Evolutionary conservation across 2,329 filamentous ascomycete species (phyloP).

Genomic region (Sphaceloma murrayae): DNA sequence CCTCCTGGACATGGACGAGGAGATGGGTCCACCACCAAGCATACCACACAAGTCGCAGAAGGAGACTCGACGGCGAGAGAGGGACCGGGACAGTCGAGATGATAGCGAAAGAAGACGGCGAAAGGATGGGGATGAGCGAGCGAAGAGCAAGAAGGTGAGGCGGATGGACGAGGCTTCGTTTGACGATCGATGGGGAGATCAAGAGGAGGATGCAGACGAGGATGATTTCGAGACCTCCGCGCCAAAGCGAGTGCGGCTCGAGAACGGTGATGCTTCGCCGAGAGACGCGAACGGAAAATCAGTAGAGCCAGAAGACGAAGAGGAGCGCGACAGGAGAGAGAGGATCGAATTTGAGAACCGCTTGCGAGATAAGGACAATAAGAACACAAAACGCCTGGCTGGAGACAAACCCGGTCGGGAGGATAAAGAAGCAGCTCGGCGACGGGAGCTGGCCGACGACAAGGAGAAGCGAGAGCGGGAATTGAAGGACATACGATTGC

Average conservation of each 20-base stretch:
- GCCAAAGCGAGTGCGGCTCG: slow-evolving; percentile 60
- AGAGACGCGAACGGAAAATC: slow-evolving; percentile 19
- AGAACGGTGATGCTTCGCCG: slow-evolving; percentile 41
- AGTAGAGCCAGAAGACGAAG: slow-evolving; percentile 28
- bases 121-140: slow-evolving; percentile 21
- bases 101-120: slow-evolving; percentile 27
- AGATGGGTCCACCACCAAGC: slow-evolving; percentile 27
- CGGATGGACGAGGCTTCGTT: slow-evolving; percentile 47
- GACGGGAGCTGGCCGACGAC: slow-evolving; percentile 57
- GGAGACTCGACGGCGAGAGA: slow-evolving; percentile 20
- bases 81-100: slow-evolving; percentile 32
- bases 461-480: slow-evolving; percentile 57
- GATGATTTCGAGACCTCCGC: slow-evolving; percentile 59
- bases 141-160: slow-evolving; percentile 39
- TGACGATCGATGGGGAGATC: slow-evolving; percentile 74
- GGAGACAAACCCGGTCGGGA: slow-evolving; percentile 49
- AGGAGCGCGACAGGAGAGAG: slow-evolving; percentile 59
- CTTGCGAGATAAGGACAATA: slow-evolving; percentile 60
- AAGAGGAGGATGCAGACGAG: slow-evolving; percentile 45
- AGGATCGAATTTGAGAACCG: slow-evolving; percentile 72
- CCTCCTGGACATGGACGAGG: slow-evolving; percentile 47
- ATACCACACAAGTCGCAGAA: slow-evolving; percentile 20
- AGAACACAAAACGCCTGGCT: slow-evolving; percentile 58
- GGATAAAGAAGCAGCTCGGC: slow-evolving; percentile 45
- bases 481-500: slow-evolving; percentile 70